Evolutionary conservation across 169 alveolate genomes (phyloP), one percentile per base, ranked within the genome.

Genomic region (Cryptosporidium ubiquitum): DNA sequence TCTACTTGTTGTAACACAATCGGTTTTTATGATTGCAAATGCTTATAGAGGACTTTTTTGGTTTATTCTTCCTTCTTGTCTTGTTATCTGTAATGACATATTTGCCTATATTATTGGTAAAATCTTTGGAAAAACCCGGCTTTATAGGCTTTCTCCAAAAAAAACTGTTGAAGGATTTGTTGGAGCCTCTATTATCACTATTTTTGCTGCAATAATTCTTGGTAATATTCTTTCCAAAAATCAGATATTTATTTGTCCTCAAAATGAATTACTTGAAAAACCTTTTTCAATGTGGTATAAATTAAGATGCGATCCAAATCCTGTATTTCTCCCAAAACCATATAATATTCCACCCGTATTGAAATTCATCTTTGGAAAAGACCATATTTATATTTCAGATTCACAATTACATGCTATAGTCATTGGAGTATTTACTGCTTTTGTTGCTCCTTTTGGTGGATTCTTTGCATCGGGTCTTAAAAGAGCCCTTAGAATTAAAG

Each of bases 361-460:
- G 35, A 60, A 39, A 12, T 68, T 55, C 39, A 33, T 79, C 18
- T 10, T 91, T 26, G 86, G 92, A 1, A 40, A 86, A 16, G 37
- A 44, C 7, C 31, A 40, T 5, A 47, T 93, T 23, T 29, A 84
- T 60, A 44, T 94, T 33, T 84, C 96, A 26, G 92, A 93, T 55
- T 86, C 97, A 75, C 93, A 95, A 79, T 55, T 97, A 20, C 99
- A 98, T 91, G 95, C 98, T 6, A 70, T 98, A 84, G 96, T 96
- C 9, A 73, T 98, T 69, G 98, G 99, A n/a, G 35, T 96, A 0
- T 98, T 98, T 86, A 98, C 99, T 3, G 96, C 98, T 40, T 92
- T 98, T 29, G 94, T 97, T 70, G 99, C 99, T 23, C 99, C 99
- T 58, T 98, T 98, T 91, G 99, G 99, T 49, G 99, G 99, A 12